phyloP scores from a whole-genome alignment of 768 basidiomycete genomes.

The Leucocoprinus leucothites region DNA sequence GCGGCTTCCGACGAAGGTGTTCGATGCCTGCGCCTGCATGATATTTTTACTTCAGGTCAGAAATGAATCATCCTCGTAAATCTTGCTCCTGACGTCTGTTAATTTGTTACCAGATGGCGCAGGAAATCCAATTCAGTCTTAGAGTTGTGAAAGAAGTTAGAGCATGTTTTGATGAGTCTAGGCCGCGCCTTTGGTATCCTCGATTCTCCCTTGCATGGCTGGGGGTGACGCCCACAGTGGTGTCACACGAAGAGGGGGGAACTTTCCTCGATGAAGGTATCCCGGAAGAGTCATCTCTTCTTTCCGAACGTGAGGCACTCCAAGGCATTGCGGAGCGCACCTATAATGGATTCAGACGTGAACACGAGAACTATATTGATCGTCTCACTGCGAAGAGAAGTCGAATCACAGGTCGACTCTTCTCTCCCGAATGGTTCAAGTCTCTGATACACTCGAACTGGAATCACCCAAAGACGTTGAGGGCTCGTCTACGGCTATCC shows the following conservation, averaged over 20 bases:
- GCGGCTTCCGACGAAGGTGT: constrained; percentile 25
- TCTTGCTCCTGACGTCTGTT: background rate
- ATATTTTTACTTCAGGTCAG: constrained; percentile 44
- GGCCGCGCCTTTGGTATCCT: constrained; percentile 36
- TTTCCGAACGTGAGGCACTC: constrained; percentile 27
- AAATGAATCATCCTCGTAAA: background rate
- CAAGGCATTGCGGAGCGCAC: constrained; percentile 30
- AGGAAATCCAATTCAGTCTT: constrained; percentile 34
- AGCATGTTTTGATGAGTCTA: constrained; percentile 26
- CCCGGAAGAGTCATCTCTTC: constrained; percentile 16
- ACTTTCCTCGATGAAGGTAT: constrained; percentile 15
- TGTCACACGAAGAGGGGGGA: constrained; percentile 19
- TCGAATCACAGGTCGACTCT: constrained; percentile 7
- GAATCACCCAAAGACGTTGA: constrained; percentile 25
- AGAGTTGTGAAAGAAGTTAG: constrained; percentile 28
- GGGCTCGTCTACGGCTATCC: constrained; percentile 30
- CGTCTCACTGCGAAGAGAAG: background rate
- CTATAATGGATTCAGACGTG: constrained; percentile 1
- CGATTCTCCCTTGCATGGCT: constrained; percentile 39
- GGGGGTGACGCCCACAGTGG: constrained; percentile 30
- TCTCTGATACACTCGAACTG: constrained; percentile 17
- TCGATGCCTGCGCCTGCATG: constrained; percentile 36
- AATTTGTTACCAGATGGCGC: constrained; percentile 34
- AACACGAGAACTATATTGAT: constrained; percentile 1
- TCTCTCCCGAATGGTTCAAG: constrained; percentile 12